Base-by-base conservation (phyloP, 2,329 filamentous ascomycete species). In the Tolypocladium inflatum region DNA sequence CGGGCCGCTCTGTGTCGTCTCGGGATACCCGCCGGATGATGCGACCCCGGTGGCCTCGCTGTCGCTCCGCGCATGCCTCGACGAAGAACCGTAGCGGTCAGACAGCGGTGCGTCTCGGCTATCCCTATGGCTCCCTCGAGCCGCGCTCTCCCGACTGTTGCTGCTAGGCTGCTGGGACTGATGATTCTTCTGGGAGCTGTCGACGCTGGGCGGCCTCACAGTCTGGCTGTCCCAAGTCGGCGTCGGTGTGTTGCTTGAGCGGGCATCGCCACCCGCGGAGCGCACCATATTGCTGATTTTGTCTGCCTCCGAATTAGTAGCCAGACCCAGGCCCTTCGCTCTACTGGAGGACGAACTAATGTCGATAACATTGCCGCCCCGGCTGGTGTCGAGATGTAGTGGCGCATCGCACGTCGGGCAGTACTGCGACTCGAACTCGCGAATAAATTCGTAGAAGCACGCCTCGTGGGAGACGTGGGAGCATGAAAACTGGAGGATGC, bases 361-460 rank as follows among this genome's bases (percentile, higher is more conserved):
- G 74, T 96, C 90, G 64, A 96, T 78, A 57, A 97, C 88, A 77
- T 96, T 97, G 63, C 92, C 92, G 60, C 91, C 91, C 62, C 94
- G 84, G 71, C 90, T 96, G 8, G 91, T 94, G 74, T 99, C 94
- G 50, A 99, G 78, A 61, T 92, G 91, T 56, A 99, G 77, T 23
- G 94, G 91, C 63, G 92, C 89, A 77, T 96, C 89, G 74, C 94
- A 99, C 63, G 90, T 89, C 35, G 94, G 94, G 74, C 94, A 99
- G 68, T 91, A 92, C 68, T 97, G 91, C 56, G 90, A 90, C 65
- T 97, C 92, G 59, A 93, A 89, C 69, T 97, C 93, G 68, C 90
- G 89, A 66, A 99, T 96, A 70, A 95, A 97, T 74, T 99, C 94
- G 76, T 97, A 97, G 71, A 99, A 97, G 75, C 94, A 99, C 41